Evolutionary conservation across 2,329 filamentous ascomycete genomes (phyloP).

Genomic region (Rhexocercosporidium sp.): DNA sequence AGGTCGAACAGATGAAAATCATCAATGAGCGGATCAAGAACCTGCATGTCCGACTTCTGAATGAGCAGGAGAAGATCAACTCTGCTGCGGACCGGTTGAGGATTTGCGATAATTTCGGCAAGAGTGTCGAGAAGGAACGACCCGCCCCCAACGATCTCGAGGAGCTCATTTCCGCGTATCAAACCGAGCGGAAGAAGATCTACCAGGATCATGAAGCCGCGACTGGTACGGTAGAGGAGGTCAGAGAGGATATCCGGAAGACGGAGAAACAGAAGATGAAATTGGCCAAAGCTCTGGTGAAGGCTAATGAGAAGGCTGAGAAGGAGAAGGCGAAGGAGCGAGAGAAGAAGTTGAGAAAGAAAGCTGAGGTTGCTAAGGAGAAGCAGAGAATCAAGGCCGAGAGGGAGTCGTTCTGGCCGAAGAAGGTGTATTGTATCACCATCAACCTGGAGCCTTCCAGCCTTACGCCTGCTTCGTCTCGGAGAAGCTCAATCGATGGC

Average conservation of each 20-base stretch:
- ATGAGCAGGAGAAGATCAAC: constrained; percentile 42
- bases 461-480: constrained; percentile 52
- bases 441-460: constrained; percentile 56
- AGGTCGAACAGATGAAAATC: constrained; percentile 35
- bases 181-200: constrained; percentile 38
- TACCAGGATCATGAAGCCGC: constrained; percentile 49
- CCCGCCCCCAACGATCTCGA: constrained; percentile 33
- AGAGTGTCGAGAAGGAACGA: constrained; percentile 28
- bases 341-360: constrained; percentile 45
- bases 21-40: constrained; percentile 34
- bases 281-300: constrained; percentile 34
- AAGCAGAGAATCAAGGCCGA: constrained; percentile 51
- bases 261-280: constrained; percentile 44
- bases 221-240: constrained; percentile 40
- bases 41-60: constrained; percentile 28
- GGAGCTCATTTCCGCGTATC: constrained; percentile 34
- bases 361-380: constrained; percentile 48
- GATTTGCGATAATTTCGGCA: constrained; percentile 38
- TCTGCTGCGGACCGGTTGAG: constrained; percentile 35
- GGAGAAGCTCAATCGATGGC: constrained; percentile 51
- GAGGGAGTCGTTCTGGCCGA: constrained; percentile 55
- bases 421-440: constrained; percentile 53
- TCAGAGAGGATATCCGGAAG: constrained; percentile 43
- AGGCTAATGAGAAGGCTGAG: constrained; percentile 43
- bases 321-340: constrained; percentile 46